phyloP scores from a whole-genome alignment of 2,329 filamentous ascomycete species.

The Xylariaceae sp. region DNA sequence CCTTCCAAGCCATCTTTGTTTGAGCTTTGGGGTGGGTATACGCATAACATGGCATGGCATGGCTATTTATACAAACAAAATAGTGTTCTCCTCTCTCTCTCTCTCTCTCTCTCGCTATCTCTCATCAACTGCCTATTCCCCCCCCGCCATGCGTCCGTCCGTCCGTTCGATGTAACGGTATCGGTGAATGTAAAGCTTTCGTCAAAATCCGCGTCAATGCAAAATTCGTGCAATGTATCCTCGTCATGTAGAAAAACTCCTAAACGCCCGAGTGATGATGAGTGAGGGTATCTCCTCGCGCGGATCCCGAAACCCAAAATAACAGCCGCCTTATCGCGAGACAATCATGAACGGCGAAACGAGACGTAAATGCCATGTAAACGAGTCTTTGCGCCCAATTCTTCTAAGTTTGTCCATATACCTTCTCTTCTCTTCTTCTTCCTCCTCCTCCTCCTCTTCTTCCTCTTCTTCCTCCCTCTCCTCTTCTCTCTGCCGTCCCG shows the following conservation, averaged over 20 bases:
- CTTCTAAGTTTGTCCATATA: slow-evolving; percentile 28
- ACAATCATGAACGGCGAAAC: slow-evolving; percentile 25
- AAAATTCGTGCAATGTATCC: slow-evolving; percentile 11
- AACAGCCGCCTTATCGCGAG: slow-evolving; percentile 19
- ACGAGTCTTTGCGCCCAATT: slow-evolving; percentile 21
- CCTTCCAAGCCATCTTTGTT: slow-evolving; percentile 5
- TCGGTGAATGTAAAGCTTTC: slow-evolving; percentile 6
- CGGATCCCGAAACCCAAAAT: slow-evolving; percentile 15
- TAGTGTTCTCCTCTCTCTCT: too few species aligned
- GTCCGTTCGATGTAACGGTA: slow-evolving; percentile 1
- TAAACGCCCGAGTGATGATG: slow-evolving; percentile 25
- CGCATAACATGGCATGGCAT: slow-evolving; percentile 1
- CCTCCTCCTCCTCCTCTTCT: slow-evolving; percentile 11
- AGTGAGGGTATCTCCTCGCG: slow-evolving; percentile 31
- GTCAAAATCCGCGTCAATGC: slow-evolving; percentile 12
- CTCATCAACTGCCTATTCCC: slow-evolving; percentile 4
- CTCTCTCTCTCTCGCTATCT: not conserved
- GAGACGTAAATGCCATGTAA: slow-evolving; percentile 27
- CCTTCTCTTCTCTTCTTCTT: not conserved
- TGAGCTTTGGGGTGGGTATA: slow-evolving; percentile 10
- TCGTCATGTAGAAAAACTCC: slow-evolving; percentile 18
- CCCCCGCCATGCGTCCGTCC: not conserved
- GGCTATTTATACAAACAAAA: slow-evolving; percentile 16
- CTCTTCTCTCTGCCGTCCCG: slow-evolving; percentile 6
- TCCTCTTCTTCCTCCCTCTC: slow-evolving; percentile 8